Evolutionary conservation across 2,329 filamentous ascomycete genomes (phyloP), one percentile per base, ranked within the genome.

Genomic region (Xylariaceae sp.): DNA sequence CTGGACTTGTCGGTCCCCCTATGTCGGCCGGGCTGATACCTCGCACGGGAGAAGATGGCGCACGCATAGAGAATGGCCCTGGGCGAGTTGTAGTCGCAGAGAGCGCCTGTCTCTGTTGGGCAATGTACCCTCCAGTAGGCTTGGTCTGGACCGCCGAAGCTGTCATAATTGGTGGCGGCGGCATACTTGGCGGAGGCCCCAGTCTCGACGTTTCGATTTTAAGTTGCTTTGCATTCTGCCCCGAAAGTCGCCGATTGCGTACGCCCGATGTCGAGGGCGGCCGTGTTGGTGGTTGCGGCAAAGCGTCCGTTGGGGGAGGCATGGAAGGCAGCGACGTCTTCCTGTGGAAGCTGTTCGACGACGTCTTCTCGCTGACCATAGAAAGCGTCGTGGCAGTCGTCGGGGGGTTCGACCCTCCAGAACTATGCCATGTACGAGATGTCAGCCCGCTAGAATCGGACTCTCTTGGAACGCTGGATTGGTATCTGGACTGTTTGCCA

Each of bases 381-480:
- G 89, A 89, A 45, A 92, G 71, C 1, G 81, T 79, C 14, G 83
- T 88, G 17, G 82, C 84, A 45, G 82, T 78, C 2, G 86, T 87
- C 2, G 85, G 84, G 45, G 86, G 82, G 58, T 88, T 89, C 6
- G 88, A 90, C 28, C 81, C 84, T 60, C 84, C 80, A 7, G 90
- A 92, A 66, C 87, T 92, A 66, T 91, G 86, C 86, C 88, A 93
- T 12, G 89, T 90, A 56, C 83, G 83, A 49, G 82, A 81, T n/a
- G 89, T 91, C 59, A 87, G 80, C 13, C 83, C 84, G 72, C 88
- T 95, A 1, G 89, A 93, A 66, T 90, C 88, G 3, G 90, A 94
- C 64, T 93, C 87, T 53, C 90, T 82, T 33, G 89, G 87, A 18
- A 89, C 69, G 22, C 84, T 79, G 14, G 83, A 86, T 61, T 64